These are phyloP conservation scores for Perilla frutescens DNA, from an alignment of 257 asterid genomes.

Conservation along the genomic window DNA sequence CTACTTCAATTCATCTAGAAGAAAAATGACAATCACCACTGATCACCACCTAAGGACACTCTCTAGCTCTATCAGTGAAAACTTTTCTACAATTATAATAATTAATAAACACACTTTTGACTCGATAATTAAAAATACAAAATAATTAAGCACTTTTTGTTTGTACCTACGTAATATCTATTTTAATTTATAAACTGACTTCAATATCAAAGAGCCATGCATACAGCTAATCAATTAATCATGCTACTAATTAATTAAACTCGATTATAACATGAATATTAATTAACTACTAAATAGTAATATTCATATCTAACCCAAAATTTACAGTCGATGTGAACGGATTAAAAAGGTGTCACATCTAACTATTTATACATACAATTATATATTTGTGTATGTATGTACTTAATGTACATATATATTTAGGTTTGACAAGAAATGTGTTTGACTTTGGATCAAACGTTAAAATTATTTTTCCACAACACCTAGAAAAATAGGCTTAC, in stretches of 20 bases:
- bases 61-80: no score
- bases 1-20: no score
- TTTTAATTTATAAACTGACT: no score
- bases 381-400: not conserved
- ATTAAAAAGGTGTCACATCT: not conserved
- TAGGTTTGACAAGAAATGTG: constrained; percentile 40
- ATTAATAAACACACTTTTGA: no score
- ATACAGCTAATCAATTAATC: no score
- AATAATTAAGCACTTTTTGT: not conserved
- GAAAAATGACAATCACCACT: no score
- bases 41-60: no score
- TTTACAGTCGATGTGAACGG: not conserved
- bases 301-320: not conserved
- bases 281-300: not conserved
- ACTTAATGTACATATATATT: not conserved
- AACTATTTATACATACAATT: not conserved
- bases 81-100: no score
- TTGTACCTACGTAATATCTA: no score
- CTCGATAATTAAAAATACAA: no score
- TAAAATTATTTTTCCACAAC: constrained; percentile 24
- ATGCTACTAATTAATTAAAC: no score
- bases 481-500: constrained; percentile 40
- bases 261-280: not conserved
- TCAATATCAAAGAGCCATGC: not conserved
- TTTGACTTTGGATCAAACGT: constrained; percentile 41